phyloP scores from a whole-genome alignment of 768 basidiomycete species.

The Xerocomus brunneocitrinus region DNA sequence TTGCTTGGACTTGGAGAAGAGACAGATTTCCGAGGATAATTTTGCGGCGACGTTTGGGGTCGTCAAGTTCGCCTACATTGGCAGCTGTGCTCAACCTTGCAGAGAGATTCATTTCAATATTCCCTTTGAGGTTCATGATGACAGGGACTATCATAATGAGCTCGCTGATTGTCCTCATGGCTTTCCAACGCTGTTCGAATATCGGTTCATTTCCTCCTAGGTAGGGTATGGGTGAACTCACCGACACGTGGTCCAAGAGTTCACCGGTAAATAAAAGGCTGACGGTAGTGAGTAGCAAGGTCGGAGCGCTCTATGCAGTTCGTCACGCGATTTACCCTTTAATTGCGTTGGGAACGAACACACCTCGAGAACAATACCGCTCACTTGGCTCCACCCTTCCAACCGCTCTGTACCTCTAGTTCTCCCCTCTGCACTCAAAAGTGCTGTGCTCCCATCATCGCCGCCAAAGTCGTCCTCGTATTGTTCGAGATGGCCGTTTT shows the following conservation, averaged over 20 bases:
- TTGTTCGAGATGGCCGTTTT: conserved; percentile 16
- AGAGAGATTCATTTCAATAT: conserved; percentile 98
- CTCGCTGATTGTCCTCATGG: conserved; percentile 88
- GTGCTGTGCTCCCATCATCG: conserved; percentile 41
- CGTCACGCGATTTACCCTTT: conserved; percentile 1
- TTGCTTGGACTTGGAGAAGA: conserved; percentile 89
- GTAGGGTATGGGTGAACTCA: conserved; percentile 34
- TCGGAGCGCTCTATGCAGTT: conserved; percentile 69
- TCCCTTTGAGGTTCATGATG: conserved; percentile 93
- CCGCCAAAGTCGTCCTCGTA: conserved; percentile 34
- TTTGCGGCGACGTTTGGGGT: conserved; percentile 50
- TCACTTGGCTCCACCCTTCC: conserved; percentile 50
- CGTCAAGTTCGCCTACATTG: conserved; percentile 89
- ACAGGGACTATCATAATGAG: conserved; percentile 96
- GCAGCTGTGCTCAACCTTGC: conserved; percentile 93
- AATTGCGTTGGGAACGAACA: conserved; percentile 4
- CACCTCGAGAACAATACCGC: conserved; percentile 71
- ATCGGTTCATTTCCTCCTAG: conserved; percentile 4
- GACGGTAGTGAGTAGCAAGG: conserved; percentile 76
- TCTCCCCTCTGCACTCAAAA: conserved; percentile 37
- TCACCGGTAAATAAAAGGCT: conserved; percentile 90
- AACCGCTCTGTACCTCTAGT: conserved; percentile 26
- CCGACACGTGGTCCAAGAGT: conserved; percentile 81
- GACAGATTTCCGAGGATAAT: conserved; percentile 80
- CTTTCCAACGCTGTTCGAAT: conserved; percentile 69